Base-by-base conservation (phyloP, 2,329 filamentous ascomycete species). In the Acrocalymma vagum region DNA sequence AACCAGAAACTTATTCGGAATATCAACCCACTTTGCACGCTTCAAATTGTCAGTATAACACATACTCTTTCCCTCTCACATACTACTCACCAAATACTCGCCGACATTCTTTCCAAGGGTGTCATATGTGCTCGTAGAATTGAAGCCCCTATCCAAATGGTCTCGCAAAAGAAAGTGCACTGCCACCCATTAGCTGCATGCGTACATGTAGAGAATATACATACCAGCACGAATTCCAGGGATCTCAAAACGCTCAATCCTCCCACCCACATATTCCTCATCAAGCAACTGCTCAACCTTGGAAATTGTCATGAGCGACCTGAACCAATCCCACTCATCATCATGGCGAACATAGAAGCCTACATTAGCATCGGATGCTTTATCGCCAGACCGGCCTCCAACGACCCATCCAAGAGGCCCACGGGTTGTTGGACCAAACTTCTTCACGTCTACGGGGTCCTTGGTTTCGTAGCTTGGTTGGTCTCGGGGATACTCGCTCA, bases 81-180 rank as follows among this genome's bases (percentile, higher is more conserved):
- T 58, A 35, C 59, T 62, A n/a, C 66, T 71, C 1, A 67, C 66
- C 17, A 36, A 16, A 28, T 73, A 77, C 62, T 77, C 74, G 6
- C 58, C 62, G 25, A 70, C 61, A 17, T 72, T 72, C 64, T 77
- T 77, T 0, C 73, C 74, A 4, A 77, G 58, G 1, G 66, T 69
- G 47, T 77, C 74, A 22, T 74, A 72, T 1, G 63, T 62, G 36
- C 61, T 64, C 6, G 67, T 71, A 1, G 65, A 65, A 22, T 70
- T 69, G 48, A 71, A 71, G 0, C 72, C 72, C 0, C 72, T 61
- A 38, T 75, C 72, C 3, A 77, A 52, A 42, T 76, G 73, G 49
- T 78, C 73, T 34, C 73, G 63, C 15, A 78, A 49, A 18, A 76
- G 51, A 42, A 72, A 72, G 39, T 72, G 71, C 20, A 73, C 69